Conservation (phyloP, 1,284 basidiomycete species). For the Schizopora paradoxa region DNA sequence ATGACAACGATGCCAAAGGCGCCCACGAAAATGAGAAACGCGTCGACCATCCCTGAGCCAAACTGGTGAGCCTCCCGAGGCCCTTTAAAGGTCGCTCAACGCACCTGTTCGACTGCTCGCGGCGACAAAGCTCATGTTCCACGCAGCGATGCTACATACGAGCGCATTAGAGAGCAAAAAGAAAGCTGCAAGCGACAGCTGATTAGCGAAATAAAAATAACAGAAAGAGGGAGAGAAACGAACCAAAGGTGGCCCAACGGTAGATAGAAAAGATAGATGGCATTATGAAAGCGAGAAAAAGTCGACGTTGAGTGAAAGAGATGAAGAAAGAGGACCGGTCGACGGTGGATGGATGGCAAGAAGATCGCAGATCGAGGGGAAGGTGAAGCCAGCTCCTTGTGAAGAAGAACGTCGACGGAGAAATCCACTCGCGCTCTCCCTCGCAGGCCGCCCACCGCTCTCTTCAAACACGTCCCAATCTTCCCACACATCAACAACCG, state of each 20-base stretch:
- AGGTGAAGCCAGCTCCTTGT: not conserved
- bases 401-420: not conserved
- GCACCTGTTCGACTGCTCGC: conserved; percentile 29
- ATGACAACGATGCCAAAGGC: conserved; percentile 51
- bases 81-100: conserved; percentile 19
- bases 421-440: too few relatives aligned
- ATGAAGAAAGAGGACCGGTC: conserved; percentile 28
- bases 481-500: not conserved
- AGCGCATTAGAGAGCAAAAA: conserved; percentile 63
- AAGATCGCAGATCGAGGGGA: conserved; percentile 5
- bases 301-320: too few relatives aligned
- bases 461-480: not conserved
- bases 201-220: conserved; percentile 1
- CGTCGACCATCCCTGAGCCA: conserved; percentile 48
- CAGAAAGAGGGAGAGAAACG: too few relatives aligned
- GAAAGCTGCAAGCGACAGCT: conserved; percentile 36
- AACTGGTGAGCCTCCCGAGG: conserved; percentile 11
- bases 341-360: conserved; percentile 22
- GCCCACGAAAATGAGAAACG: conserved; percentile 59
- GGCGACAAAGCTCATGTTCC: conserved; percentile 54
- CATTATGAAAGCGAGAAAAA: too few relatives aligned
- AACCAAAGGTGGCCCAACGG: conserved; percentile 37
- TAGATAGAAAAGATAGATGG: conserved; percentile 27
- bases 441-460: too few relatives aligned
- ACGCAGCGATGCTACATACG: conserved; percentile 59